phyloP scores from a whole-genome alignment of 2,329 filamentous ascomycete genomes.

The Aspergillus tanneri region DNA sequence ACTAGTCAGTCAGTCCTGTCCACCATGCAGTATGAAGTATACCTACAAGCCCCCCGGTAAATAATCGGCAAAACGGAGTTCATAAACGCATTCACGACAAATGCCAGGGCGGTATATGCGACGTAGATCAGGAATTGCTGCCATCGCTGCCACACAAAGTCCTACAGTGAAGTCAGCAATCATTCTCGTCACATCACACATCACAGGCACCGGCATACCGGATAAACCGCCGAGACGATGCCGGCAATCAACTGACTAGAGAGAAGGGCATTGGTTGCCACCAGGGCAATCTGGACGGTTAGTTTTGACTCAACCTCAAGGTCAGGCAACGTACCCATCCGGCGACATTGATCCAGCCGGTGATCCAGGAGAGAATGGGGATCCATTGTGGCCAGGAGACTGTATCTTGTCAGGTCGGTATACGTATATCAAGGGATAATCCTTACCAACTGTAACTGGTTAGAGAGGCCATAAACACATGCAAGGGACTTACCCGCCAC shows the following conservation, averaged over 20 bases:
- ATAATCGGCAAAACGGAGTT: constrained; percentile 62
- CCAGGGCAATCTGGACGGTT: constrained; percentile 51
- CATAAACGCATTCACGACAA: constrained; percentile 65
- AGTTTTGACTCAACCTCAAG: constrained; percentile 12
- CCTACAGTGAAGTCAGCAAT: constrained; percentile 14
- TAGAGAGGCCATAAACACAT: constrained; percentile 3
- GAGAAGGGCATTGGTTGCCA: constrained; percentile 65
- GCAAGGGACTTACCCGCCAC: constrained; percentile 51
- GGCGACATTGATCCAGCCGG: constrained; percentile 67
- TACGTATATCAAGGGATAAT: no score
- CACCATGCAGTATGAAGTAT: background rate
- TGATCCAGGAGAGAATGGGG: constrained; percentile 64
- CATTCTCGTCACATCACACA: background rate
- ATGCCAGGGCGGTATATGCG: constrained; percentile 59
- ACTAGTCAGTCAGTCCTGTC: constrained; percentile 2
- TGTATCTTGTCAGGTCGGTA: constrained; percentile 6
- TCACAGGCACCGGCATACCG: constrained; percentile 27
- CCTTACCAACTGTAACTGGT: constrained; percentile 29
- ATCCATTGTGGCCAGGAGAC: constrained; percentile 61
- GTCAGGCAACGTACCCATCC: constrained; percentile 57
- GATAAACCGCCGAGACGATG: constrained; percentile 61
- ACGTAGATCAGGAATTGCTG: constrained; percentile 73
- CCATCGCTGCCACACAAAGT: constrained; percentile 60
- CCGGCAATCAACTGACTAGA: constrained; percentile 66
- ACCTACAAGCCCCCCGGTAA: constrained; percentile 60